Conservation (phyloP, 2,329 filamentous ascomycete species). For the Phaeosphaeria sp. region DNA sequence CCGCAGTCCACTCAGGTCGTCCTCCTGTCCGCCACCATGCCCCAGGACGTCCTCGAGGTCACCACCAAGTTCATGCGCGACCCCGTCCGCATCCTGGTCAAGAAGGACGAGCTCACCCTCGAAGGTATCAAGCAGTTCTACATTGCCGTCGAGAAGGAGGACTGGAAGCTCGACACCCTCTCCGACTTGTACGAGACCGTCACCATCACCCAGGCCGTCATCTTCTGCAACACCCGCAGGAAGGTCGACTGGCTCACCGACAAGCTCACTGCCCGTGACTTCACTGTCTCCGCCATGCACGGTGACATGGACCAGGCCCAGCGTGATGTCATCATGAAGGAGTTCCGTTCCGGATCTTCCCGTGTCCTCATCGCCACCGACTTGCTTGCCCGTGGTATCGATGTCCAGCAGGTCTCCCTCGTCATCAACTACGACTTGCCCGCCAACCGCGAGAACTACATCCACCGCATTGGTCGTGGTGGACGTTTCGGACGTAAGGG, state of each 20-base stretch:
- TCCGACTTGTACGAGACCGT: slow-evolving; percentile 99
- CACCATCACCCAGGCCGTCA: slow-evolving; percentile 99
- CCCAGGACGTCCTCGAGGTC: slow-evolving; percentile 98
- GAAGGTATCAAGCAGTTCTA: slow-evolving; percentile 99
- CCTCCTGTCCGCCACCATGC: slow-evolving; percentile 97
- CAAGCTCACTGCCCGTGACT: slow-evolving; percentile 98
- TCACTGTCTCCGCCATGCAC: slow-evolving; percentile 99
- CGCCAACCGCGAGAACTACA: slow-evolving; percentile 99
- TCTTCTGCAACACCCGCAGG: slow-evolving; percentile 99
- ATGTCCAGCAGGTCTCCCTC: slow-evolving; percentile 98
- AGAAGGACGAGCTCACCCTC: slow-evolving; percentile 99
- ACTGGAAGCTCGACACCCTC: slow-evolving; percentile 99
- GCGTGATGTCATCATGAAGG: slow-evolving; percentile 99
- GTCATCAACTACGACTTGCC: slow-evolving; percentile 99
- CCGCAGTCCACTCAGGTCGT: slow-evolving; percentile 98
- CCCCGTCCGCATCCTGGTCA: slow-evolving; percentile 97
- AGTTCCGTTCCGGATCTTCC: slow-evolving; percentile 98
- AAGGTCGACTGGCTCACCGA: slow-evolving; percentile 99
- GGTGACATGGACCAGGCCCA: slow-evolving; percentile 98
- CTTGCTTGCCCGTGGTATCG: slow-evolving; percentile 97
- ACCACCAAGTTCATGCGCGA: slow-evolving; percentile 99
- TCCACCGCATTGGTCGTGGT: slow-evolving; percentile 99
- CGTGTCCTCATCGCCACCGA: slow-evolving; percentile 99
- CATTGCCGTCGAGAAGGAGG: slow-evolving; percentile 99
- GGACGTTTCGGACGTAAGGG: slow-evolving; percentile 99